Evolutionary conservation across 1,284 basidiomycete genomes (phyloP).

Genomic region (Ceratobasidium sp.): DNA sequence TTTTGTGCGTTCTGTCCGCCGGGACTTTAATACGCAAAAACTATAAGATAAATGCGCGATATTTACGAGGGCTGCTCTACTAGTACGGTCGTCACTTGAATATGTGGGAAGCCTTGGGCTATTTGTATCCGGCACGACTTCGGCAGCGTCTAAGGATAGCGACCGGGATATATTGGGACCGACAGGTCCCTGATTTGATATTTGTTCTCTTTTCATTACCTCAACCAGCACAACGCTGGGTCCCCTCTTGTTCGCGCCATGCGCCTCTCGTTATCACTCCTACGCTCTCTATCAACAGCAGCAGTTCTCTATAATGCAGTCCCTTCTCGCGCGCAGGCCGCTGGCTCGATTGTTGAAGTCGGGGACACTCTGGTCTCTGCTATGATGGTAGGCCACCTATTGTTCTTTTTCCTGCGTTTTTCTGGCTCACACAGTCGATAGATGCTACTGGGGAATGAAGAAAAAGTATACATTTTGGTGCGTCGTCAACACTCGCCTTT

Average conservation of each 20-base stretch:
- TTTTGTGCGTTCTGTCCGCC: too few species aligned
- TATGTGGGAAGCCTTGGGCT: background rate
- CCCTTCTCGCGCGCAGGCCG: constrained; percentile 44
- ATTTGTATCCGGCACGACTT: constrained; percentile 1
- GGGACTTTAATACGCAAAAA: background rate
- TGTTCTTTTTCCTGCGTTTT: background rate
- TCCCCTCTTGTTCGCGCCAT: constrained; percentile 25
- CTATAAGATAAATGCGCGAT: background rate
- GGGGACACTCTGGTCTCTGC: constrained; percentile 41
- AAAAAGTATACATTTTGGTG: constrained; percentile 45
- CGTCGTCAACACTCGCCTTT: constrained; percentile 1
- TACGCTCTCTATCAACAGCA: constrained; percentile 37
- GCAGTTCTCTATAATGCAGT: constrained; percentile 38
- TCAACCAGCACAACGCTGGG: constrained; percentile 31
- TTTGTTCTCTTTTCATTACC: constrained; percentile 19
- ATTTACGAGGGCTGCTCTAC: background rate
- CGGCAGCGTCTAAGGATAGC: constrained; percentile 11
- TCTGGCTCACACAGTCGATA: background rate
- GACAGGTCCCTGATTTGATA: constrained; percentile 26
- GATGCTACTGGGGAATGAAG: constrained; percentile 43
- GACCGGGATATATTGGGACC: constrained; percentile 23
- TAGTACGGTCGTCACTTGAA: background rate
- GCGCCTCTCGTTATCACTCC: constrained; percentile 27
- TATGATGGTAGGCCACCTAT: constrained; percentile 26
- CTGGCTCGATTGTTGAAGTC: constrained; percentile 34